Evolutionary conservation across 768 basidiomycete species (phyloP).

Genomic region (Sarcodon aspratus): DNA sequence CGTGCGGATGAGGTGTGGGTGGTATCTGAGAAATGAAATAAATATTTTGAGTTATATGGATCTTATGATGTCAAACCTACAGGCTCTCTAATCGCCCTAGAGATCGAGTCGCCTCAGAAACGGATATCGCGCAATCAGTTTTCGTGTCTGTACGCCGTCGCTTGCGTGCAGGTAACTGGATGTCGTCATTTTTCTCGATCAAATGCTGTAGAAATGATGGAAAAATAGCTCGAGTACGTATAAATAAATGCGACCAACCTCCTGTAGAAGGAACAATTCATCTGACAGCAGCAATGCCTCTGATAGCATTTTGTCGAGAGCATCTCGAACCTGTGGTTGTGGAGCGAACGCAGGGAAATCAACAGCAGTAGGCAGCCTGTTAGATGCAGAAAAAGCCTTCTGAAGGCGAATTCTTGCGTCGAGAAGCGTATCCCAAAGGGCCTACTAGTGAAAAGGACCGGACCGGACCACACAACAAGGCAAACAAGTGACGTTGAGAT

Average conservation of each 20-base stretch:
- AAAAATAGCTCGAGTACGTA: background rate
- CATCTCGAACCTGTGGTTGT: slow-evolving; percentile 28
- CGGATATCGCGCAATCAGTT: slow-evolving; percentile 27
- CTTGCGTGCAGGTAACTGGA: slow-evolving; percentile 43
- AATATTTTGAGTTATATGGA: slow-evolving; percentile 3
- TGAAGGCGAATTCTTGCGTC: slow-evolving; percentile 90
- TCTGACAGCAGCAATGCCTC: slow-evolving; percentile 53
- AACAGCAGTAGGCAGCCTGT: slow-evolving; percentile 43
- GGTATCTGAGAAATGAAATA: slow-evolving; percentile 28
- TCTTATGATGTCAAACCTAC: background rate
- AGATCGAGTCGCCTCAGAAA: slow-evolving; percentile 22
- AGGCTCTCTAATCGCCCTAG: slow-evolving; percentile 11
- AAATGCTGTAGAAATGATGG: slow-evolving; percentile 7
- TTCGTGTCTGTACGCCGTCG: slow-evolving; percentile 32
- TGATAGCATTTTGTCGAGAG: slow-evolving; percentile 41
- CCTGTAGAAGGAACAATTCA: slow-evolving; percentile 58
- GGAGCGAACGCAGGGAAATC: slow-evolving; percentile 17
- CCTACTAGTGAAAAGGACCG: slow-evolving; percentile 26
- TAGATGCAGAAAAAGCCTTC: slow-evolving; percentile 58
- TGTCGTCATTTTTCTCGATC: slow-evolving; percentile 30
- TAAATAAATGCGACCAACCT: slow-evolving; percentile 28
- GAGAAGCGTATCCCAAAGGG: slow-evolving; percentile 76
- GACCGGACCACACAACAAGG: slow-evolving; percentile 1
- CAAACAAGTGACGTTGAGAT: background rate
- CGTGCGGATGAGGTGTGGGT: slow-evolving; percentile 64